Evolutionary conservation across 805 yeast genomes (phyloP), one percentile per base, ranked within the genome.

Genomic region (Pichia cephalocereana): DNA sequence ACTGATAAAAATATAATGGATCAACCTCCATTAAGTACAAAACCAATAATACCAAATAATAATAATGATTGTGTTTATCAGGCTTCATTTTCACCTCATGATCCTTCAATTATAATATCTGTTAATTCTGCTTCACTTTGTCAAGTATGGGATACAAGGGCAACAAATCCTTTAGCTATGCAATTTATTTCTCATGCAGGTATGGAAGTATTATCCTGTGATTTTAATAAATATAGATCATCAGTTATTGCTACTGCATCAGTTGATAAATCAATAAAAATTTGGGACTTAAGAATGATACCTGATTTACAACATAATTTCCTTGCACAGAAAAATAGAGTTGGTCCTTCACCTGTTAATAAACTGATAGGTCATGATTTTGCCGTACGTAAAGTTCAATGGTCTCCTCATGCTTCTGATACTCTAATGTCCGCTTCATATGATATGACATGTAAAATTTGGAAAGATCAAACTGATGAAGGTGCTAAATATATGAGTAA

Each of bases 401-500:
- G 96, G 96, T 84, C 95, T 2, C 97, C 98, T 1, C 97, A 91
- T 66, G 70, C 72, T 41, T 76, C 86, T 5, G 82, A 80, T 48
- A 78, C 79, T 51, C 64, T 93, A 38, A 62, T 90, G 50, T 79
- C 87, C 45, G 78, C 88, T 8, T 83, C 96, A 9, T 91, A 90
- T 63, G 99, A 91, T 62, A 91, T 91, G 96, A 85, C 95, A 0
- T 83, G 86, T 39, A 70, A 89, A 49, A 80, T 91, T 1, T 91
- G 98, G 97, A 67, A 72, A 41, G 96, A 87, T 64, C 70, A 72
- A 42, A 77, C 86, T 7, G 82, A 77, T 52, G 77, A 76, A 45
- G 72, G 75, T 40, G 80, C 81, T 4, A 64, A 74, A 44, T 75
- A 71, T 46, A 66, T 75, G 38, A 76, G 77, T 49, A 39, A 50